These are phyloP conservation scores for Veloboletus limbatus DNA, from an alignment of 1,284 basidiomycete species.

Conservation along the genomic window DNA sequence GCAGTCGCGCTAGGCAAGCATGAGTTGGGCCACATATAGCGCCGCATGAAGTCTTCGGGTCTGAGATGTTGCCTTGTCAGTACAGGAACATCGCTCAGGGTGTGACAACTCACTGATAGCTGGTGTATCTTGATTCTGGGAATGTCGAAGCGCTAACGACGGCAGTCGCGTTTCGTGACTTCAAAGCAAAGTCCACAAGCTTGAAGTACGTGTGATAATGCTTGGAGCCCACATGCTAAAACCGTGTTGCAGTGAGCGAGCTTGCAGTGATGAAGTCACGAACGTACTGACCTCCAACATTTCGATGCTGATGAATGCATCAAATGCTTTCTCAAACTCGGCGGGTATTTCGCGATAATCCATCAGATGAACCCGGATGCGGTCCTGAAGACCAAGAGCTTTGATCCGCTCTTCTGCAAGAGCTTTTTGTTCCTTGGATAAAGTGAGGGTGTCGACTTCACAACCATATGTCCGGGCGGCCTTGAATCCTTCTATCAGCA, in stretches of 20 bases:
- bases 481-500: conserved; percentile 42
- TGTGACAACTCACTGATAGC: conserved; percentile 57
- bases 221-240: conserved; percentile 67
- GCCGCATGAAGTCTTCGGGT: conserved; percentile 86
- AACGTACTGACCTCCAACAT: conserved; percentile 75
- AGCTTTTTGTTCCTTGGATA: conserved; percentile 82
- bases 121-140: conserved; percentile 72
- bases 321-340: conserved; percentile 76
- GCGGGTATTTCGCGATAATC: conserved; percentile 83
- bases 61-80: conserved; percentile 34
- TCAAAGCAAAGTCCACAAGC: conserved; percentile 78
- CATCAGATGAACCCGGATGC: conserved; percentile 80
- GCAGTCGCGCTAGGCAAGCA: conserved; percentile 81
- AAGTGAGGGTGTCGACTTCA: conserved; percentile 84
- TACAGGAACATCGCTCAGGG: conserved; percentile 1
- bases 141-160: conserved; percentile 83
- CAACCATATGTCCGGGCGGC: conserved; percentile 70
- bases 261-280: background rate
- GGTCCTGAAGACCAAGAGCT: conserved; percentile 65
- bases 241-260: conserved; percentile 8
- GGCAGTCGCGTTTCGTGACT: conserved; percentile 62
- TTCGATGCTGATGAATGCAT: conserved; percentile 86
- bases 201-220: conserved; percentile 76
- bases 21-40: conserved; percentile 92
- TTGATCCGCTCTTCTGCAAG: conserved; percentile 81